Evolutionary conservation across 192 early-diverging fungal species (phyloP), one percentile per base, ranked within the genome.

Genomic region (Nowakowskiella sp.): DNA sequence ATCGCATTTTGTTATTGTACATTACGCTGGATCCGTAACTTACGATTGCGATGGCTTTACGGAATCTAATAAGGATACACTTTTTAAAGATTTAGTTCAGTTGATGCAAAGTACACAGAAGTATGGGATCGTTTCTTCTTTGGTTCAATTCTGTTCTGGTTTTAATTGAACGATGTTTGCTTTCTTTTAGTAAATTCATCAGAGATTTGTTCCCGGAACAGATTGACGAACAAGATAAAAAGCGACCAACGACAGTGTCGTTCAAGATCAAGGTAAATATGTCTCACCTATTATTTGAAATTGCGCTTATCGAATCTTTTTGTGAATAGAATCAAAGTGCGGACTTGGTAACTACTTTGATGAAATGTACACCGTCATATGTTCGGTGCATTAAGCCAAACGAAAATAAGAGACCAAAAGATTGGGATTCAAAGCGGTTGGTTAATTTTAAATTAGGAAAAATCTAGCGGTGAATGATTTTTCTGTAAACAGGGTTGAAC

Each of bases 351-450:
- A 79, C 78, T 13, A 97, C 92, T 55, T 68, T 99, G 51, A 97
- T 95, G 94, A 78, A 85, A 53, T 90, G 91, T 58, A 88, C 86
- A 46, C 95, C 95, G 24, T 88, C 86, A 45, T 99, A 99, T 61
- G 93, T 99, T 34, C 84, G 92, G 53, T 78, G 91, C 42, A 97
- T 99, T 68, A 99, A 99, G 62, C 94, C 96, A 31, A 99, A 99
- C 65, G 87, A 90, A 59, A 92, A 86, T 64, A 94, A 95, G 69
- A 83, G 84, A 27, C 78, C 93, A 1, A 77, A 82, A 4, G 92
- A 97, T 57, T 99, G 89, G 69, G 88, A 99, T 70, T 55, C 80
- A 53, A 81, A 88, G 60, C 85, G 72, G 71, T 58, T 27, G 6
- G 34, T 24, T 0, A 22, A 21, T 16, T 9, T 4, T 45, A 25